These are phyloP conservation scores for Alternaria angustiovoidea DNA, from an alignment of 2,329 filamentous ascomycete species.

Conservation along the genomic window DNA sequence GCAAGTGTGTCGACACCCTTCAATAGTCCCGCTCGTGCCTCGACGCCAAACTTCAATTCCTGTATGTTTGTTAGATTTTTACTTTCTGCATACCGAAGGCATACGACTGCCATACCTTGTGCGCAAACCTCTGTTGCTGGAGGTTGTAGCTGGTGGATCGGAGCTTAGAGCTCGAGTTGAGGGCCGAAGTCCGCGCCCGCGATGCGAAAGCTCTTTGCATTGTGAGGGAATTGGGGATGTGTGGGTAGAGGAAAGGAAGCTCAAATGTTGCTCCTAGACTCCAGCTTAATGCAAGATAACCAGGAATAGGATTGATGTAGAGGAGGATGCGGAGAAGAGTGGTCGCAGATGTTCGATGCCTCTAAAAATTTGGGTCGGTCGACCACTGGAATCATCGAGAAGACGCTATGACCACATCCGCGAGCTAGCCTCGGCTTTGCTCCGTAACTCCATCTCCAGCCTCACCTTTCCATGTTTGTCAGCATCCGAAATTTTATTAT, in stretches of 20 bases:
- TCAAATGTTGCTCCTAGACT: constrained; percentile 48
- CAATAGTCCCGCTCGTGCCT: constrained; percentile 86
- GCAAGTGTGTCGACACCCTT: constrained; percentile 96
- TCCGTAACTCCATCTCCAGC: constrained; percentile 8
- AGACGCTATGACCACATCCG: constrained; percentile 17
- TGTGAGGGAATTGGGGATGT: constrained; percentile 53
- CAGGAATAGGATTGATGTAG: constrained; percentile 37
- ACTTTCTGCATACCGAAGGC: background rate
- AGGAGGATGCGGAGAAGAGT: constrained; percentile 32
- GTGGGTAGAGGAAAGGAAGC: constrained; percentile 29
- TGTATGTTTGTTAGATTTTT: constrained; percentile 49
- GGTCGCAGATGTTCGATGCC: constrained; percentile 12
- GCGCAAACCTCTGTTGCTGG: constrained; percentile 93
- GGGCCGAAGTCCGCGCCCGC: constrained; percentile 78
- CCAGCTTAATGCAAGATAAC: constrained; percentile 46
- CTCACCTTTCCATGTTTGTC: constrained; percentile 1
- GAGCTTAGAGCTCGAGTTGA: constrained; percentile 67
- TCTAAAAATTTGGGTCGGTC: constrained; percentile 18
- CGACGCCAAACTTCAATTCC: constrained; percentile 98
- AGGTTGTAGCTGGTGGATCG: constrained; percentile 67
- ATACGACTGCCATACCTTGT: constrained; percentile 75
- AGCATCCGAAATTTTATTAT: background rate
- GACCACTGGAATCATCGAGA: constrained; percentile 22
- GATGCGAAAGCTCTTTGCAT: constrained; percentile 98
- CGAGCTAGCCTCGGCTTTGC: constrained; percentile 20